Conservation (phyloP, 768 basidiomycete species). For the Dioszegia hungarica region DNA sequence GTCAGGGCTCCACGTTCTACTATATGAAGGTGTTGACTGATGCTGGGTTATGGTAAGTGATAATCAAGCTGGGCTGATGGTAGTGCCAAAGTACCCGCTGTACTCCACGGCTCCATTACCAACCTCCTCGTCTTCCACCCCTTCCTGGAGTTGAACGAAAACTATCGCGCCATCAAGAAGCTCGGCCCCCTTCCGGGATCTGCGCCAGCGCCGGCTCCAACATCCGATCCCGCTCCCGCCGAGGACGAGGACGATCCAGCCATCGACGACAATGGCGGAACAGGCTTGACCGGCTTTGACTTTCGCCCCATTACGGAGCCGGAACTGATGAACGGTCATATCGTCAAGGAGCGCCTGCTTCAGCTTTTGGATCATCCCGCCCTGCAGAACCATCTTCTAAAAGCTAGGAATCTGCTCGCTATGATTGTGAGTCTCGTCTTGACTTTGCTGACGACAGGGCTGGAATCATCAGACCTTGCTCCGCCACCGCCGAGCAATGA, state of each 20-base stretch:
- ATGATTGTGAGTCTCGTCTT: constrained; percentile 20
- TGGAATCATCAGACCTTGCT: constrained; percentile 13
- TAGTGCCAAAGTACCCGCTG: constrained; percentile 34
- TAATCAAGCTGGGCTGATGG: not conserved
- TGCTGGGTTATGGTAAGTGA: constrained; percentile 29
- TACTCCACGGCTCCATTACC: constrained; percentile 26
- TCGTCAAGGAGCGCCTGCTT: constrained; percentile 32
- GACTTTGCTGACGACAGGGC: constrained; percentile 19
- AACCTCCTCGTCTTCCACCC: constrained; percentile 34
- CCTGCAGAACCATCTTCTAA: constrained; percentile 34
- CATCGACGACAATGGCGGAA: not conserved
- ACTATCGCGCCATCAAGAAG: constrained; percentile 23
- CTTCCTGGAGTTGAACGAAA: constrained; percentile 29
- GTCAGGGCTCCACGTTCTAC: constrained; percentile 37
- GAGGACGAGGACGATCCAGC: constrained; percentile 7
- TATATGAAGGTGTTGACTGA: constrained; percentile 33
- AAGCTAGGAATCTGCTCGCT: constrained; percentile 15
- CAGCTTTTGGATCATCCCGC: constrained; percentile 32
- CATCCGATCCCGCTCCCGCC: not conserved
- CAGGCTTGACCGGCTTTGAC: constrained; percentile 2
- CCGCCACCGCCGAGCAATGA: constrained; percentile 26
- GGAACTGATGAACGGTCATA: constrained; percentile 29
- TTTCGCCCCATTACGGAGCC: constrained; percentile 26
- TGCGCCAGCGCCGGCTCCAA: not conserved
- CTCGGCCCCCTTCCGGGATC: constrained; percentile 3